A percentile compares a stretch with the other conserved stretches of the same genome.
phyloP scores from a whole-genome alignment of 345 rosid genomes.

The Passiflora organensis region DNA sequence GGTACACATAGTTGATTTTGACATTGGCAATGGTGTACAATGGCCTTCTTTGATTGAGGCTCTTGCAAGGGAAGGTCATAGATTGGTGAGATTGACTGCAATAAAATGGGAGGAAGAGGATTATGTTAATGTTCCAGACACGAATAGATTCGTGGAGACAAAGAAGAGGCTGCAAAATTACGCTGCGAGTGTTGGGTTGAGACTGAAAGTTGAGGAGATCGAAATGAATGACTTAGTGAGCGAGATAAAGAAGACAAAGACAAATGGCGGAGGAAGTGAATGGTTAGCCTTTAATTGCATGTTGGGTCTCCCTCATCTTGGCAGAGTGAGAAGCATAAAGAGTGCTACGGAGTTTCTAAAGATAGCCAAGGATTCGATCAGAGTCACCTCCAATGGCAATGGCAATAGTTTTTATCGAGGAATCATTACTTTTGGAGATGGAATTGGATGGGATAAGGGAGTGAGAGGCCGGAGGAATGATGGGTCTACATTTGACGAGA shows the following conservation, averaged over 20 bases:
- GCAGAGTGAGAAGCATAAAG: slow-evolving; percentile 12
- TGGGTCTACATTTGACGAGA: slow-evolving; percentile 21
- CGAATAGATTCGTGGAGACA: slow-evolving; percentile 17
- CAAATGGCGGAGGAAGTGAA: slow-evolving; percentile 10
- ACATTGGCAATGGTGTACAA: slow-evolving; percentile 34
- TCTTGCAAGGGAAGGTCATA: slow-evolving; percentile 16
- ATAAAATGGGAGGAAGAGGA: slow-evolving; percentile 26
- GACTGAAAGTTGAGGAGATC: slow-evolving; percentile 25
- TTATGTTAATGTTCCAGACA: neutral
- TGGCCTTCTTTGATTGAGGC: slow-evolving; percentile 41
- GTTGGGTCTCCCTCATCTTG: slow-evolving; percentile 38
- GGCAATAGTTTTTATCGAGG: slow-evolving; percentile 4
- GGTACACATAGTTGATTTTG: slow-evolving; percentile 35
- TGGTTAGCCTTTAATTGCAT: slow-evolving; percentile 41
- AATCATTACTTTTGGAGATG: slow-evolving; percentile 26
- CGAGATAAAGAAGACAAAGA: slow-evolving; percentile 16
- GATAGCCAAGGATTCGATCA: slow-evolving; percentile 23
- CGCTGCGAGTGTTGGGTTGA: slow-evolving; percentile 23
- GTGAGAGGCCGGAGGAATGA: slow-evolving; percentile 8
- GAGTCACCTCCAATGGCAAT: neutral
- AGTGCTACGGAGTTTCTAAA: slow-evolving; percentile 22
- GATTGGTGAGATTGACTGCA: slow-evolving; percentile 21
- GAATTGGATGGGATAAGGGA: slow-evolving; percentile 19
- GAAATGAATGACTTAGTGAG: slow-evolving; percentile 19
- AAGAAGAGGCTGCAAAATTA: slow-evolving; percentile 17